These are phyloP conservation scores for Solanum sitiens DNA, from an alignment of 257 asterid genomes.

Conservation along the genomic window DNA sequence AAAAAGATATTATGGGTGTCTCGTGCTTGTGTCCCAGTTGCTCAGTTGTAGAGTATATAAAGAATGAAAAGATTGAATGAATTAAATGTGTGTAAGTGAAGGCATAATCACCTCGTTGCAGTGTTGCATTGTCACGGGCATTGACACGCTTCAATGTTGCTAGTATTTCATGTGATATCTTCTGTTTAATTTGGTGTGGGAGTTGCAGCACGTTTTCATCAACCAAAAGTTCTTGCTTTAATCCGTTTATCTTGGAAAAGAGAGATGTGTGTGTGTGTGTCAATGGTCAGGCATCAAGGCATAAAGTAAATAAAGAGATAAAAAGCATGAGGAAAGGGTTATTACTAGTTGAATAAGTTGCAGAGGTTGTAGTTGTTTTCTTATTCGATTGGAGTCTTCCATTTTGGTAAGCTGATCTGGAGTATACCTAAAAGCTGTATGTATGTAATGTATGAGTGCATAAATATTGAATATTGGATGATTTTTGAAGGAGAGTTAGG, in stretches of 20 bases:
- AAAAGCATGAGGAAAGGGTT: background rate
- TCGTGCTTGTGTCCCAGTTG: background rate
- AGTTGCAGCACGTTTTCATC: slow-evolving; percentile 47
- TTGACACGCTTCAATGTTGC: slow-evolving; percentile 42
- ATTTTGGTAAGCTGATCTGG: slow-evolving; percentile 60
- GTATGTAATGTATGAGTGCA: background rate
- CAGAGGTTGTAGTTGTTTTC: slow-evolving; percentile 63
- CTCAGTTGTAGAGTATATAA: background rate
- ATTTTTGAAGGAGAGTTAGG: slow-evolving; percentile 15
- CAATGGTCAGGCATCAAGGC: background rate
- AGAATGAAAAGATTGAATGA: background rate
- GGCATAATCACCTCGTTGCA: slow-evolving; percentile 45
- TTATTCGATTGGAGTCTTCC: slow-evolving; percentile 70
- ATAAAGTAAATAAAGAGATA: background rate
- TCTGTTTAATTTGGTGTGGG: slow-evolving; percentile 46
- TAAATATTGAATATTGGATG: background rate
- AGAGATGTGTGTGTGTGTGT: background rate
- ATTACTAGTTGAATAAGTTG: slow-evolving; percentile 75
- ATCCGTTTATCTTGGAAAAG: slow-evolving; percentile 37
- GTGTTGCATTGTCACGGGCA: slow-evolving; percentile 38
- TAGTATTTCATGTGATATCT: slow-evolving; percentile 47
- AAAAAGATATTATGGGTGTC: background rate
- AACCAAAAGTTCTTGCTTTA: slow-evolving; percentile 27
- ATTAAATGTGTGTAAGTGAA: background rate
- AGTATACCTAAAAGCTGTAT: slow-evolving; percentile 55